Evolutionary conservation across 371 early-diverging fungal species (phyloP), one percentile per base, ranked within the genome.

Genomic region (Entomophthora muscae): DNA sequence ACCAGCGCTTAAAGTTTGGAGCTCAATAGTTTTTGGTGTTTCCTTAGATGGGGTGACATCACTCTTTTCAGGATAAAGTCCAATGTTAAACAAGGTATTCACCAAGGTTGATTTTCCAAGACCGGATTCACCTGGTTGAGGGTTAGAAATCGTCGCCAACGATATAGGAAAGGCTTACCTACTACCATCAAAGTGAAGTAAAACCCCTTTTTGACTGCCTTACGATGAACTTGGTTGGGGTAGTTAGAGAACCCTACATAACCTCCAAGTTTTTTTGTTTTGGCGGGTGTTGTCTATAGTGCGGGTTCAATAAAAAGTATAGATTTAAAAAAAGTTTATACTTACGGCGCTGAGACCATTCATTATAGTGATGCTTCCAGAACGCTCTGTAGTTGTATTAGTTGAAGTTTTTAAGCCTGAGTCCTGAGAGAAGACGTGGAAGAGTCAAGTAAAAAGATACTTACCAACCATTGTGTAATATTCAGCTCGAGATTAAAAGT

Each of bases 21-120:
- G 88, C 63, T 91, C 93, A 28, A 98, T 92, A 31, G 94, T 93
- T 73, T 93, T 91, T 63, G 87, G 86, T 24, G 86, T 83, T 65
- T 94, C 93, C 52, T 81, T 80, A 10, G 88, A 78, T 29, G 85
- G 84, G 65, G 86, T 88, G 66, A 83, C 81, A 66, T 81, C 75
- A 67, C 92, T 89, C 70, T 83, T 84, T 60, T 82, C 78, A 32
- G 93, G 93, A 76, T 95, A 93, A 30, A 99, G 75, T 60, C 83
- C 77, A 32, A 91, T 85, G 75, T 90, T 91, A 80, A 98, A 99
- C 63, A 99, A 78, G 33, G 98, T 96, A 83, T 98, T 98, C 68
- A 99, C 87, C 24, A 99, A 78, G n/a, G 99, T 99, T n/a, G 98
- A 93, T 78, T 99, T 95, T 64, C 99, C 99, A 58, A 98, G 83